Evolutionary conservation across 2,329 filamentous ascomycete species (phyloP).

Genomic region (Alternaria sp.): DNA sequence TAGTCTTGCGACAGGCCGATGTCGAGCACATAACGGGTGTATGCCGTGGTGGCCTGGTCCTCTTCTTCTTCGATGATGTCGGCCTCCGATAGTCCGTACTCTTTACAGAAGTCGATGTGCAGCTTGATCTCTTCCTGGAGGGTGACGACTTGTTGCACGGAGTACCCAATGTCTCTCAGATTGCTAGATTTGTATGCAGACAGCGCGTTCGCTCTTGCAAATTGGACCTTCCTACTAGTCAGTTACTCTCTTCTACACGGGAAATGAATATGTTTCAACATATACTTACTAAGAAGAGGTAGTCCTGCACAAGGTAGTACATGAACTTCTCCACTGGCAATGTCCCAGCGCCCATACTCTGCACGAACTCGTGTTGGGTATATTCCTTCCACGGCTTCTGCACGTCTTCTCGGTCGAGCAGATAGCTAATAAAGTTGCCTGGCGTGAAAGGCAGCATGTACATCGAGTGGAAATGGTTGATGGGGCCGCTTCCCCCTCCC

Average conservation of each 20-base stretch:
- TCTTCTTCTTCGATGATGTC: constrained; percentile 78
- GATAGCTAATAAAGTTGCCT: constrained; percentile 82
- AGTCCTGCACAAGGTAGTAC: constrained; percentile 89
- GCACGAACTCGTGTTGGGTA: constrained; percentile 82
- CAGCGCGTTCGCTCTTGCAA: constrained; percentile 83
- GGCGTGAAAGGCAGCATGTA: constrained; percentile 72
- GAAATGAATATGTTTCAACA: background rate
- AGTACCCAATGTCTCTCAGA: constrained; percentile 73
- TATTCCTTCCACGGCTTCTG: constrained; percentile 74
- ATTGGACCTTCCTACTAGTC: constrained; percentile 69
- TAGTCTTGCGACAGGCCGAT: constrained; percentile 87
- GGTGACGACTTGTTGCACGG: constrained; percentile 74
- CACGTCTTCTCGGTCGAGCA: constrained; percentile 78
- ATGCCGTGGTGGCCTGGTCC: constrained; percentile 79
- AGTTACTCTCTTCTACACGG: background rate
- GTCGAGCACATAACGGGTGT: constrained; percentile 84
- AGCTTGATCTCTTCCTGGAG: constrained; percentile 81
- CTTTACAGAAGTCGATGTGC: constrained; percentile 81
- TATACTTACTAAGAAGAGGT: constrained; percentile 76
- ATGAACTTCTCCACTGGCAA: constrained; percentile 81
- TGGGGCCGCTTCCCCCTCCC: constrained; percentile 72
- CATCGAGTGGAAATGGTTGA: constrained; percentile 80
- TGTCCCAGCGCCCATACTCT: constrained; percentile 75
- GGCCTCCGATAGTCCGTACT: constrained; percentile 75
- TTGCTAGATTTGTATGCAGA: constrained; percentile 83